Evolutionary conservation across 2,329 filamentous ascomycete species (phyloP).

Genomic region (Sporothrix humicola): DNA sequence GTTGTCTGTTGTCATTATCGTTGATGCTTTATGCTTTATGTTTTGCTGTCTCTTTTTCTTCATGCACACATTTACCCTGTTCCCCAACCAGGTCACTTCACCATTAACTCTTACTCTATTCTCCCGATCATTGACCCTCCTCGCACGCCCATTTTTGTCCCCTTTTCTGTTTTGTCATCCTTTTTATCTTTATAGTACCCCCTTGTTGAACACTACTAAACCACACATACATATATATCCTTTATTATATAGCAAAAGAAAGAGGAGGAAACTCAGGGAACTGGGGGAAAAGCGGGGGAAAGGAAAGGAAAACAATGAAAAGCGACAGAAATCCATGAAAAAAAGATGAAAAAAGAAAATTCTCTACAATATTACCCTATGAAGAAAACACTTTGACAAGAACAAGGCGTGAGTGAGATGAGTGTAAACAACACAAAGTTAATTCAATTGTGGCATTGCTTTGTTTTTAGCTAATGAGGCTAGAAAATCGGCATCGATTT

Average conservation of each 20-base stretch:
- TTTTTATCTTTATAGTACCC: not conserved
- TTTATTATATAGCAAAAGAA: slow-evolving; percentile 11
- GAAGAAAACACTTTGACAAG: not conserved
- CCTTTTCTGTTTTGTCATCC: not conserved
- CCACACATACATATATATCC: slow-evolving; percentile 17
- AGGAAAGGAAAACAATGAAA: not conserved
- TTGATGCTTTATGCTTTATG: not conserved
- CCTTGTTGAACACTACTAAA: not conserved
- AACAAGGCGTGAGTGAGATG: too few species aligned
- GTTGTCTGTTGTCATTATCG: not conserved
- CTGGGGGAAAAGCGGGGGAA: not conserved
- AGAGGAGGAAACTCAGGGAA: not conserved
- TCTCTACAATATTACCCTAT: not conserved
- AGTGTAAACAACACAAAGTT: too few species aligned
- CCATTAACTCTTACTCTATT: not conserved
- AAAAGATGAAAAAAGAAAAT: slow-evolving; percentile 20
- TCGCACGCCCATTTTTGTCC: not conserved
- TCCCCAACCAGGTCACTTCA: not conserved
- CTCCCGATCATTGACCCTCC: not conserved
- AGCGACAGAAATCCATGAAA: not conserved
- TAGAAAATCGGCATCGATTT: not conserved
- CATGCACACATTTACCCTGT: not conserved
- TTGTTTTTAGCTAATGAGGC: not conserved
- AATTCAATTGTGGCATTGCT: not conserved
- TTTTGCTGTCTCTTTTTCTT: not conserved